Percentiles rank a stretch among this genome's conserved stretches.
Evolutionary conservation across 2,329 filamentous ascomycete species (phyloP).

Genomic region (Diplodia mutila): DNA sequence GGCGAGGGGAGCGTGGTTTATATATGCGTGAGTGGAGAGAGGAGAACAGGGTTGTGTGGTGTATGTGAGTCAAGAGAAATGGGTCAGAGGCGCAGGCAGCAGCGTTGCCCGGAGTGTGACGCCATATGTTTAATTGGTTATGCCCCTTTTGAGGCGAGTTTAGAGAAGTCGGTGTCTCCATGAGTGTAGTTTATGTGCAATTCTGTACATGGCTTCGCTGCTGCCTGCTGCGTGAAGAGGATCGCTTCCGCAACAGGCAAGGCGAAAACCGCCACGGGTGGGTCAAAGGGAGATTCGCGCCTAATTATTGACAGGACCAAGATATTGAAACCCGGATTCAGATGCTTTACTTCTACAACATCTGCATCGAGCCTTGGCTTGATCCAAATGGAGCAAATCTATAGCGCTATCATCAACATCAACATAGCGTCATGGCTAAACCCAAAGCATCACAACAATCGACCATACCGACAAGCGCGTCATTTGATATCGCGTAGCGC

Average conservation of each 20-base stretch:
- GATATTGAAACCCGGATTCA: not conserved
- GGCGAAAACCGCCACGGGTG: not conserved
- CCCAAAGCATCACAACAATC: not conserved
- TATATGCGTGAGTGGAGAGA: not conserved
- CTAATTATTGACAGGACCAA: not conserved
- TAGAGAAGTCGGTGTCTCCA: no score
- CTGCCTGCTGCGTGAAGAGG: not conserved
- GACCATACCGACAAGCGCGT: not conserved
- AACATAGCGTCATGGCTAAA: not conserved
- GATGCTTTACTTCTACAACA: not conserved
- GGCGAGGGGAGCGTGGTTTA: not conserved
- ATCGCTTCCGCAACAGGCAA: not conserved
- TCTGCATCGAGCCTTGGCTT: not conserved
- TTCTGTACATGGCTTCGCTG: not conserved
- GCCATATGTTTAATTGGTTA: not conserved
- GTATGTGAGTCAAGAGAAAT: not conserved
- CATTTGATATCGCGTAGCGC: conserved; percentile 26
- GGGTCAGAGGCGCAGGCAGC: not conserved
- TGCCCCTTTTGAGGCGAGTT: not conserved
- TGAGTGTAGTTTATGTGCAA: no score
- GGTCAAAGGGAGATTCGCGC: not conserved
- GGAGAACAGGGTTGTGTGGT: not conserved
- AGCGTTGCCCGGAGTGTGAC: not conserved
- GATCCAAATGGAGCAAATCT: not conserved
- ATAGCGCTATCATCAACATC: not conserved